Evolutionary conservation across 805 yeast genomes (phyloP), one percentile per base, ranked within the genome.

Genomic region (Saturnispora ahearnii): DNA sequence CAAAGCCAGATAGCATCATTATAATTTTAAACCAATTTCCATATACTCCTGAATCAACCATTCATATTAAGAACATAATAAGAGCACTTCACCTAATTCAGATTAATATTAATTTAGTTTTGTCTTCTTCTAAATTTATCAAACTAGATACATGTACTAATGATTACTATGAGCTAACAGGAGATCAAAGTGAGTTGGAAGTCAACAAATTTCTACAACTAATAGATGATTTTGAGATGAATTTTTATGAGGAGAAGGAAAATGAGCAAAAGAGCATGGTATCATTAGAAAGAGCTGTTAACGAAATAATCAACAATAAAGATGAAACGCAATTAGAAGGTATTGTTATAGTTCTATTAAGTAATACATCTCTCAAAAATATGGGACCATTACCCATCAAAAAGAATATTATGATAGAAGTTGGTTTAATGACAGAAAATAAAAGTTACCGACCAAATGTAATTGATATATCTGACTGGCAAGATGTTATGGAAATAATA

Each of bases 401-500:
- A 13, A 56, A 51, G 11, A 60, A 57, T 48, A 52, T 63, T 4
- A 42, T 59, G 11, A 55, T 65, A 40, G 69, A 66, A 49, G 53
- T 66, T 9, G 57, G 63, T 22, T 50, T 63, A 2, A 53, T 51
- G 7, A 13, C 44, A 8, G 34, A 44, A 5, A 32, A 44, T 5
- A 51, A 44, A 11, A 54, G 50, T 32, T 50, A 51, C 24, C 42
- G 59, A 30, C 33, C 41, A 3, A 54, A 56, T 37, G 55, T 65
- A 5, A 50, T 53, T 15, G 57, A 57, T 46, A 53, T 64, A 22
- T 57, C 66, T 3, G 54, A 56, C 12, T 67, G 71, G 71, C 66
- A 63, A 28, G 68, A 66, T 41, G 63, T 60, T 1, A 67, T 67
- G 71, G 71, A 67, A 40, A 60, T 59, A 2, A 58, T 67, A 5